Base-by-base conservation (phyloP, 352 stramenopile genomes). In the Proteromonas lacertae region DNA sequence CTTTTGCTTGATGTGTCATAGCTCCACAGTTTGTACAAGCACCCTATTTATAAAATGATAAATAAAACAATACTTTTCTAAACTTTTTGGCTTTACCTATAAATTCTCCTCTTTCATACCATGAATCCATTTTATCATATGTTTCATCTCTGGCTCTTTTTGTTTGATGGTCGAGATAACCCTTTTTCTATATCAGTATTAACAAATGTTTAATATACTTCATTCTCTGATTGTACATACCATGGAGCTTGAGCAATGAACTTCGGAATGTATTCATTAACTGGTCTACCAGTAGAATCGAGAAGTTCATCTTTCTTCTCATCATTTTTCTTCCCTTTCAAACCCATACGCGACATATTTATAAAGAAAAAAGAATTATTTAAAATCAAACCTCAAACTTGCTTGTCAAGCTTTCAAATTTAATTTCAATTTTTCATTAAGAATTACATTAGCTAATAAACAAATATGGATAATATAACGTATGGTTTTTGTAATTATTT, bases 201-300 rank as follows among this genome's bases (percentile, higher is more conserved):
- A 42, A 88, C 83, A 34, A 93, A 59, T 26, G 73, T 87, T 19
- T 76, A 70, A 22, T 73, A 73, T 32, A 58, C 68, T 46, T 84
- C 59, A 38, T 73, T 81, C 32, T n/a, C n/a, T n/a, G n/a, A n/a
- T n/a, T n/a, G n/a, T n/a, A 93, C 56, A 57, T 98, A 98, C 87
- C 87, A 98, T 35, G 87, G 87, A 45, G 75, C 64, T 56, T 95
- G 92, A 32, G 69, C 90, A 49, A 98, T 93, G 59, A 91, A 98
- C 56, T 96, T 79, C 29, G 87, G 87, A 53, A 96, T 96, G 63
- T 96, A 83, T 28, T 82, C 81, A 56, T 96, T 98, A 51, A 97
- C 93, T 47, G 94, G 88, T 41, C 80, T 77, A 16, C 78, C 78
- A 31, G 33, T 24, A 22, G 33, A 20, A 31, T 42, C 37, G 7